Evolutionary conservation across 352 stramenopile genomes (phyloP), one percentile per base, ranked within the genome.

Genomic region (Phytophthora constricta): DNA sequence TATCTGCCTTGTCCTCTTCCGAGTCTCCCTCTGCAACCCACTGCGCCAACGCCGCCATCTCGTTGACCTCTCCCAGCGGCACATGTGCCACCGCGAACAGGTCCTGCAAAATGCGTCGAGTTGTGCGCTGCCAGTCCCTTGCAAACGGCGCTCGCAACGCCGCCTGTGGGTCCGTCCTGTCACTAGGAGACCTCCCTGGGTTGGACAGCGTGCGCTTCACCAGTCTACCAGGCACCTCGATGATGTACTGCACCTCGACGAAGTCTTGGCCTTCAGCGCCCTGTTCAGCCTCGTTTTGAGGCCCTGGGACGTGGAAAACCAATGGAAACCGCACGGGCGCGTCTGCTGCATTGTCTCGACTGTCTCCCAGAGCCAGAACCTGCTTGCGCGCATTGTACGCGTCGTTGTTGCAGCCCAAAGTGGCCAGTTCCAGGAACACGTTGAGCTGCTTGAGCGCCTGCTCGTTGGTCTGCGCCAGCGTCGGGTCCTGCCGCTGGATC

Each of bases 391-490:
- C 76, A 43, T 70, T 71, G 62, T 77, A 84, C 5, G 77, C 73
- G 71, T 92, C 80, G 70, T 88, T 90, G 64, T 91, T 91, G 65
- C 85, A 93, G 50, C 79, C 85, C 17, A 68, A 76, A 8, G 72
- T 48, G 16, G 85, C 85, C 47, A 93, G 68, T 55, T 87, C 80
- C 16, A 93, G 66, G 62, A 92, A 93, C 48, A 83, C 64, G 67
- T 93, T 93, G 53, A 93, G 78, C 51, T 90, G 76, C 67, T 93
- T 93, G n/a, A 93, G 73, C 14, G 85, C 84, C 17, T 85, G 64
- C 65, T 91, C 85, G 47, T 93, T 91, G 59, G 80, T 68, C 19
- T 63, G 63, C n/a, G 80, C 82, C 19, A 87, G 58, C 23, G 50
- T 26, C 1, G 74, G 63, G 2, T 79, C 75, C 42, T 86, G 75